Evolutionary conservation across 2,329 filamentous ascomycete genomes (phyloP).

Genomic region (Metarhizium album): DNA sequence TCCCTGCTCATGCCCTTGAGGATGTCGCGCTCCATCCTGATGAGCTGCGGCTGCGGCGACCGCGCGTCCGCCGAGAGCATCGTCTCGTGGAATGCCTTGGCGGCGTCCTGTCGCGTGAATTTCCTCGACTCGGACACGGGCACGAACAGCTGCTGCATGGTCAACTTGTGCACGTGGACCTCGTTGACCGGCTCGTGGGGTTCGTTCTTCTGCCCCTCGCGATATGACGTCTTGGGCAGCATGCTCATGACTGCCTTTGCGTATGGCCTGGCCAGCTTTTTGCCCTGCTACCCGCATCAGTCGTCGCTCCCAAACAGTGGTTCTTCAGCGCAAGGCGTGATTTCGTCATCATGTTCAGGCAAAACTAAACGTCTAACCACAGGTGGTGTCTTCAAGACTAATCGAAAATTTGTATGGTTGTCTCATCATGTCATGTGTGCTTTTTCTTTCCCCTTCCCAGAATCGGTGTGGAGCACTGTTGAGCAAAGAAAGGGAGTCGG

Average conservation of each 20-base stretch:
- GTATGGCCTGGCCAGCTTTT: constrained; percentile 67
- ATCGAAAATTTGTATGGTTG: constrained; percentile 71
- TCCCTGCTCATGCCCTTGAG: constrained; percentile 23
- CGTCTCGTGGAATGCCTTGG: constrained; percentile 49
- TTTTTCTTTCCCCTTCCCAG: neutral
- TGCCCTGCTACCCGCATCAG: constrained; percentile 45
- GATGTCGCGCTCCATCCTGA: constrained; percentile 41
- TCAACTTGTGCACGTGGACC: constrained; percentile 49
- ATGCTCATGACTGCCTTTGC: constrained; percentile 64
- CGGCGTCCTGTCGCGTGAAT: constrained; percentile 55
- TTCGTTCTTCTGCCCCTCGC: constrained; percentile 33
- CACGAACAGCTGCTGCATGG: constrained; percentile 54
- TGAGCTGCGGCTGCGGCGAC: constrained; percentile 52
- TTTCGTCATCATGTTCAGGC: constrained; percentile 12
- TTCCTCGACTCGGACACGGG: constrained; percentile 52
- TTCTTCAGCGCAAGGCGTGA: neutral
- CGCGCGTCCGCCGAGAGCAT: constrained; percentile 51
- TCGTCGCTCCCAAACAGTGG: neutral
- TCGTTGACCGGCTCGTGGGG: constrained; percentile 54
- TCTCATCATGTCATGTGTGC: constrained; percentile 38
- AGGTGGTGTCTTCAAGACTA: constrained; percentile 97
- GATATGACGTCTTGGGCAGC: constrained; percentile 61
- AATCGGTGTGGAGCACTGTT: constrained; percentile 8
- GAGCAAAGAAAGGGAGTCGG: neutral
- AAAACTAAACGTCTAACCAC: constrained; percentile 60